These are phyloP conservation scores for Lizonia empirigonia DNA, from an alignment of 2,329 filamentous ascomycete genomes.

Conservation along the genomic window DNA sequence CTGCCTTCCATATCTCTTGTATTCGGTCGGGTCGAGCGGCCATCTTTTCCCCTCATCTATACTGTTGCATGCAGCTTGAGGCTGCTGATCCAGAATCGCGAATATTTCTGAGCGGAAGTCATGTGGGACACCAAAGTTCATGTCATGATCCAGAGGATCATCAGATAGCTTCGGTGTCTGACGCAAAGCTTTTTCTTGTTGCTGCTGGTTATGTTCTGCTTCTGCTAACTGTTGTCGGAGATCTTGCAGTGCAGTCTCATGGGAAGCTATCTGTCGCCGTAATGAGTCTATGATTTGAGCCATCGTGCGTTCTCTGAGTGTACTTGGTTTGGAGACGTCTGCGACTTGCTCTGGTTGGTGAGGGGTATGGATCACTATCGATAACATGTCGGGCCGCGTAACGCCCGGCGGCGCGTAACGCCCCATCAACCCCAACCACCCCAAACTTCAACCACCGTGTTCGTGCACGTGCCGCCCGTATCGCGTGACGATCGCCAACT, in stretches of 20 bases:
- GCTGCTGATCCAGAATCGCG: slow-evolving; percentile 40
- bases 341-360: slow-evolving; percentile 6
- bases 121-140: slow-evolving; percentile 50
- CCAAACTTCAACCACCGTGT: too few species aligned
- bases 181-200: slow-evolving; percentile 28
- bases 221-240: slow-evolving; percentile 51
- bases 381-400: too few species aligned
- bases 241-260: slow-evolving; percentile 50
- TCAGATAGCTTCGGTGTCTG: slow-evolving; percentile 23
- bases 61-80: neutral
- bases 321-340: neutral
- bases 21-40: slow-evolving; percentile 75
- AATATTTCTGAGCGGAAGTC: slow-evolving; percentile 52
- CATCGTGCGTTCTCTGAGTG: slow-evolving; percentile 5
- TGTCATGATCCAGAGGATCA: slow-evolving; percentile 43
- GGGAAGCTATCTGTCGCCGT: slow-evolving; percentile 50
- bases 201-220: slow-evolving; percentile 47
- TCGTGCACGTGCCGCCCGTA: too few species aligned
- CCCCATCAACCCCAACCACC: too few species aligned
- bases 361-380: slow-evolving; percentile 2
- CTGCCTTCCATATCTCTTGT: slow-evolving; percentile 85
- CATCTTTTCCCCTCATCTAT: slow-evolving; percentile 51
- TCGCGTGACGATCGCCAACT: too few species aligned
- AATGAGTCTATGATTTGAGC: slow-evolving; percentile 43
- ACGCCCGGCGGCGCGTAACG: too few species aligned